Evolutionary conservation across 2,329 filamentous ascomycete genomes (phyloP), one percentile per base, ranked within the genome.

Genomic region (Trichophyton schoenleinii): DNA sequence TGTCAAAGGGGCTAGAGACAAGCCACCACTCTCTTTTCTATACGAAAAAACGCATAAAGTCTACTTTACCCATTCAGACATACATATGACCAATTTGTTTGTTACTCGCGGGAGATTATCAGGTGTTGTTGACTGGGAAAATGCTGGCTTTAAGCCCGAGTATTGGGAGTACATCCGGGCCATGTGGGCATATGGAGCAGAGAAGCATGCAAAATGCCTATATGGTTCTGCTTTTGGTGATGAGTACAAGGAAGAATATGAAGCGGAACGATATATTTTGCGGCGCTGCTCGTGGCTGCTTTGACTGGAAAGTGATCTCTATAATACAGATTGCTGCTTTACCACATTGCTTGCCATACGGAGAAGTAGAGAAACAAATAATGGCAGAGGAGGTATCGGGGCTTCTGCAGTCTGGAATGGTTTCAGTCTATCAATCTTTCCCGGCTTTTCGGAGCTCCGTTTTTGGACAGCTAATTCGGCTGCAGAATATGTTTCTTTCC

Each of bases 31-130:
- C 3, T 62, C 62, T 25, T 15, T 59, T 20, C 38, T 65, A 4
- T 63, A 65, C 55, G 49, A 65, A 36, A 62, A 59, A 57, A 60
- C 61, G 28, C 48, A 63, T 61, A 31, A 63, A 11, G 59, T 62
- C n/a, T 60, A 48, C n/a, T 65, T 65, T 28, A 63, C 62, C 11
- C 62, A 65, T 55, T 63, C 62, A 8, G 46, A 65, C 5, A 42
- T 42, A 42, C 38, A 42, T 42, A 42, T 42, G 38, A 42, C 38
- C 15, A 42, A 64, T 52, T 48, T 64, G 18, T 57, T 64, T 49
- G 20, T 64, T 20, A 38, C 52, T 18, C 4, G n/a, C 11, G 63
- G 63, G 11, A 46, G 46, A 9, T 42, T 64, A 22, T 36, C 55
- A 57, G 63, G 61, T 4, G 48, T 64, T n/a, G 55, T 64, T 55